phyloP scores from a whole-genome alignment of 2,329 filamentous ascomycete species.

The Colletotrichum sp. region DNA sequence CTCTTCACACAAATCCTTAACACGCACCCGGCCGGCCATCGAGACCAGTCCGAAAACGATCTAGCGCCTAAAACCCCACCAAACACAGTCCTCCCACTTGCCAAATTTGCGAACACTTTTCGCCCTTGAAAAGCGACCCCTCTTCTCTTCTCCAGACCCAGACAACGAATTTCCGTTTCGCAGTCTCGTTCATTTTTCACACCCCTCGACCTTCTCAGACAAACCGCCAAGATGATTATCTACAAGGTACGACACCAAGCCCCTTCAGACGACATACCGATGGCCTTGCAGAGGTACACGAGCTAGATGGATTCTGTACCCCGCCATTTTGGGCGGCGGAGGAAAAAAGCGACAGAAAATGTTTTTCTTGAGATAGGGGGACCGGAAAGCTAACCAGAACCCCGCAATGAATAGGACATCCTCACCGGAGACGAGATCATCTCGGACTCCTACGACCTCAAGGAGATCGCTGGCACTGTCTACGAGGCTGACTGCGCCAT shows the following conservation, averaged over 20 bases:
- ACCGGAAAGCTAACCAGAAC: slow-evolving; percentile 23
- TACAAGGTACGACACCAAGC: slow-evolving; percentile 60
- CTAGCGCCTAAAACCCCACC: slow-evolving; percentile 25
- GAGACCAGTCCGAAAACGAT: not conserved
- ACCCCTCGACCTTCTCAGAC: slow-evolving; percentile 32
- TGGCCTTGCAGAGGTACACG: not conserved
- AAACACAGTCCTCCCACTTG: slow-evolving; percentile 23
- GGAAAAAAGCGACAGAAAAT: not conserved
- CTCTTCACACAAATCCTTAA: not conserved
- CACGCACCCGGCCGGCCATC: not conserved
- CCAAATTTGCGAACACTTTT: slow-evolving; percentile 26
- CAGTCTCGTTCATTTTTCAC: slow-evolving; percentile 28
- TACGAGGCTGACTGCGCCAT: slow-evolving; percentile 94
- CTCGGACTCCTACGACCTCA: slow-evolving; percentile 91
- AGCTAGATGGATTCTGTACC: slow-evolving; percentile 3
- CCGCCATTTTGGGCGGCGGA: not conserved
- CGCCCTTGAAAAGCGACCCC: slow-evolving; percentile 19
- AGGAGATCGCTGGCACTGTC: slow-evolving; percentile 77
- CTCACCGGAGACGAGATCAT: slow-evolving; percentile 93
- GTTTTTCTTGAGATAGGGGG: not conserved
- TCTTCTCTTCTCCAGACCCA: slow-evolving; percentile 17
- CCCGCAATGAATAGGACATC: slow-evolving; percentile 70
- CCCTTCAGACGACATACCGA: not conserved
- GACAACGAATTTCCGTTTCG: slow-evolving; percentile 19
- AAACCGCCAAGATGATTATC: slow-evolving; percentile 72